Evolutionary conservation across 2,329 filamentous ascomycete genomes (phyloP).

Genomic region (Colletotrichum destructivum): DNA sequence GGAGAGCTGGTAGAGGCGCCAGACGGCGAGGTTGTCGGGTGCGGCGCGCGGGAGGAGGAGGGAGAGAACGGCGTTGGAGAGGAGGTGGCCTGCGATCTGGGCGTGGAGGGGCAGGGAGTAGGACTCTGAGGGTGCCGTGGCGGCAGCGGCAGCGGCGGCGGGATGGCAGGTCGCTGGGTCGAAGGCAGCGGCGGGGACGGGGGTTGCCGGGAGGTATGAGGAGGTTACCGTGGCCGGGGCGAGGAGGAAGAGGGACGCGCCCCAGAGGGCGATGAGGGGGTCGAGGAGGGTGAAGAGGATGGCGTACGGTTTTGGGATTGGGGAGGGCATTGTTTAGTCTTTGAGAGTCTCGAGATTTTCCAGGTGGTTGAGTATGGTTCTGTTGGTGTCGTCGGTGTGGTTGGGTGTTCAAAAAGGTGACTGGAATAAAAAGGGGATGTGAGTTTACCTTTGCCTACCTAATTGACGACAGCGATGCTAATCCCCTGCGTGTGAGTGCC

Average conservation of each 20-base stretch:
- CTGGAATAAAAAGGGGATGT: too few species aligned
- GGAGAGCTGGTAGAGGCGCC: constrained; percentile 26
- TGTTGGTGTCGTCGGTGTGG: neutral
- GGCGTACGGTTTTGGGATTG: constrained; percentile 20
- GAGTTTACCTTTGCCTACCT: too few species aligned
- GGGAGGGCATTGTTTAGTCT: neutral
- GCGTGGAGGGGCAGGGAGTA: constrained; percentile 26
- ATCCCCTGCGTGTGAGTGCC: neutral
- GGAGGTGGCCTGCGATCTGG: constrained; percentile 24
- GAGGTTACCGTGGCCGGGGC: constrained; percentile 14
- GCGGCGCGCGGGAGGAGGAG: constrained; percentile 19
- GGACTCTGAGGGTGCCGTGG: neutral
- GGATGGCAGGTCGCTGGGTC: constrained; percentile 19
- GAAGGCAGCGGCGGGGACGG: neutral
- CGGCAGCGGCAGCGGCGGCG: neutral
- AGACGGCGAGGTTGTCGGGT: neutral
- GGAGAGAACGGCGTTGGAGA: constrained; percentile 31
- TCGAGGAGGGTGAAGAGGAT: constrained; percentile 27
- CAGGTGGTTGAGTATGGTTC: neutral
- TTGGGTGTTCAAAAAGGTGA: neutral
- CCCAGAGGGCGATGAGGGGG: constrained; percentile 33
- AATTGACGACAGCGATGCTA: too few species aligned
- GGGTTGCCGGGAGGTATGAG: constrained; percentile 16
- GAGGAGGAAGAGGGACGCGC: constrained; percentile 28
- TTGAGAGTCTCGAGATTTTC: too few species aligned